Percentiles rank a stretch among this genome's conserved stretches.
These are phyloP conservation scores for Schwanniomyces pseudopolymorphus DNA, from an alignment of 805 yeast species.

Conservation along the genomic window DNA sequence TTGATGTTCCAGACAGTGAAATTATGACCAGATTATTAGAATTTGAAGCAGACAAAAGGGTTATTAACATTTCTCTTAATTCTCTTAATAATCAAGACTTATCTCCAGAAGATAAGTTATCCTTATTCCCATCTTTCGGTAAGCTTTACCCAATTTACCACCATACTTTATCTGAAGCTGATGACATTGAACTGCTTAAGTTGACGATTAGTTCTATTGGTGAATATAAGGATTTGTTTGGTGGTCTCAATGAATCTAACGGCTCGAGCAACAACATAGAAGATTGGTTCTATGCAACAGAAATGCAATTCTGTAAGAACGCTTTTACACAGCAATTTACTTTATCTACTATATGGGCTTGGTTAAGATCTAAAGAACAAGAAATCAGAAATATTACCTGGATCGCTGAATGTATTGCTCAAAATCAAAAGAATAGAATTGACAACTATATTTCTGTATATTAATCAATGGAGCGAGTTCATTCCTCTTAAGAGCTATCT, in stretches of 20 bases:
- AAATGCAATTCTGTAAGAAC: slow-evolving; percentile 87
- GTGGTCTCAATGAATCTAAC: slow-evolving; percentile 31
- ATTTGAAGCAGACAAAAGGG: slow-evolving; percentile 94
- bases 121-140: slow-evolving; percentile 81
- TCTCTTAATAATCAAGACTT: slow-evolving; percentile 79
- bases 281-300: slow-evolving; percentile 90
- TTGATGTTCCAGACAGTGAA: slow-evolving; percentile 76
- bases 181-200: slow-evolving; percentile 84
- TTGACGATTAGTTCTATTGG: slow-evolving; percentile 60
- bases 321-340: slow-evolving; percentile 98
- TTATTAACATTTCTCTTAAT: slow-evolving; percentile 87
- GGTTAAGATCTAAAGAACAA: slow-evolving; percentile 95
- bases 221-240: slow-evolving; percentile 61
- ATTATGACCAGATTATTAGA: slow-evolving; percentile 74
- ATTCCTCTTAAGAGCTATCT: slow-evolving; percentile 8
- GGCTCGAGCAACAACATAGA: slow-evolving; percentile 66
- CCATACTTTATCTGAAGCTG: slow-evolving; percentile 66
- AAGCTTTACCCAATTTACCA: slow-evolving; percentile 71
- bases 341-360: slow-evolving; percentile 88
- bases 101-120: slow-evolving; percentile 65
- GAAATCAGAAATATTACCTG: slow-evolving; percentile 97
- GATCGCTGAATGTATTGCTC: slow-evolving; percentile 99
- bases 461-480: slow-evolving; percentile 19
- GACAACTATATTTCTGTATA: slow-evolving; percentile 87
- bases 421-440: slow-evolving; percentile 93